Conservation (phyloP, 139 green algal genomes). For the Diplosphaera chodatii region DNA sequence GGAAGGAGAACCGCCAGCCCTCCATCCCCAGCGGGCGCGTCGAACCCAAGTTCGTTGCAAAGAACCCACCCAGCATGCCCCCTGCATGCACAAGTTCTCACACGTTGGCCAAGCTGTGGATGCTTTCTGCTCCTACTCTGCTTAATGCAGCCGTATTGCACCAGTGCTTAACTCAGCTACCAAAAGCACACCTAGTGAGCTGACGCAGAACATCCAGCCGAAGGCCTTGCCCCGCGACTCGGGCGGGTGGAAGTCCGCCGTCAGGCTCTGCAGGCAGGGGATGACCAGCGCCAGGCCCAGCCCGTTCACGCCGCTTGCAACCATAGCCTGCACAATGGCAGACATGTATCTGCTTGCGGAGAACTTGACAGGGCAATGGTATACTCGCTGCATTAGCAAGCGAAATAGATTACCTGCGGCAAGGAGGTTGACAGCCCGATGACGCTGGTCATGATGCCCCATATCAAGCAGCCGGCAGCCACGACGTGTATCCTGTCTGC, state of each 20-base stretch:
- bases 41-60: constrained; percentile 38
- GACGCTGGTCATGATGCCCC: constrained; percentile 65
- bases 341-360: too few species aligned
- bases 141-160: constrained; percentile 7
- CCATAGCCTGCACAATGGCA: constrained; percentile 32
- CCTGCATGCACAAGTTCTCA: too few species aligned
- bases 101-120: too few species aligned
- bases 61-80: constrained; percentile 36
- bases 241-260: constrained; percentile 61
- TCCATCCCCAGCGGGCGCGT: constrained; percentile 30
- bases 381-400: background rate
- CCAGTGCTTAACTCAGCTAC: background rate
- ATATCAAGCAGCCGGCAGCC: constrained; percentile 56
- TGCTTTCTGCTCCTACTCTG: too few species aligned
- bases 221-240: constrained; percentile 57
- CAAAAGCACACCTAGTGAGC: background rate
- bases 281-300: constrained; percentile 68
- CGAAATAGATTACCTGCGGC: constrained; percentile 13
- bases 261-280: constrained; percentile 52
- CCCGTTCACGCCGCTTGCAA: constrained; percentile 52
- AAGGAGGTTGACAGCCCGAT: constrained; percentile 53
- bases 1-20: constrained; percentile 65
- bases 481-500: constrained; percentile 55
- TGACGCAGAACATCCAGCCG: constrained; percentile 27
- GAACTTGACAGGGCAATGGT: too few species aligned